Evolutionary conservation across 805 yeast genomes (phyloP), one percentile per base, ranked within the genome.

Genomic region (Wickerhamiella siamensis): DNA sequence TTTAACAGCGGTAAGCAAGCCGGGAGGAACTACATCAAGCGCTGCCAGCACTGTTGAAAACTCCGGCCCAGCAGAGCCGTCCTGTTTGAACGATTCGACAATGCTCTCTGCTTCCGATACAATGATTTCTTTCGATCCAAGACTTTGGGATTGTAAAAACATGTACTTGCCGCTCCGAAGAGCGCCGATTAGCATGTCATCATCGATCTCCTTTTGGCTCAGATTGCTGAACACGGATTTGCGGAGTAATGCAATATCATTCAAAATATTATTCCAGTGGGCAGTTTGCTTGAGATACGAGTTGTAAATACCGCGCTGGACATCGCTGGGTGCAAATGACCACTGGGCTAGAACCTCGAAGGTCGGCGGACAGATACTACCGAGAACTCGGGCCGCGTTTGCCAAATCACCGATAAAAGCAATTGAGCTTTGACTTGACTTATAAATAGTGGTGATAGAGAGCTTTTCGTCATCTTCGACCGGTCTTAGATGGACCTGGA

Each of bases 321-420:
- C 33, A 4, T 22, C 33, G 1, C 31, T 17, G 19, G 21, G 3
- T 4, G 42, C 42, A 5, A 40, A 31, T 14, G 52, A n/a, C 53
- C 53, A 50, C 9, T 42, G 46, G n/a, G 44, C 50, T 9, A 49
- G 38, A 26, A 44, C 44, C 32, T 29, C 26, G 39, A 49, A 48
- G 4, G 34, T 38, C 8, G 9, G n/a, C 2, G 42, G 42, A 16
- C 27, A 21, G 5, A 34, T 12, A 4, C 21, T 29, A 5, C 16
- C 33, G 10, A 39, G 38, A 8, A 39, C 21, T 4, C 31, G 37
- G 24, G 42, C 41, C 12, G 41, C 48, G 3, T 40, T 16, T 10
- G 41, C 33, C 15, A 32, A 26, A 22, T 19, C 17, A 4, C 20
- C 37, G 15, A 43, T 14, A 10, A 43, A 40, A 17, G 31, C 33